Conservation (phyloP, 345 rosid species). For the Arabis hirsuta region DNA sequence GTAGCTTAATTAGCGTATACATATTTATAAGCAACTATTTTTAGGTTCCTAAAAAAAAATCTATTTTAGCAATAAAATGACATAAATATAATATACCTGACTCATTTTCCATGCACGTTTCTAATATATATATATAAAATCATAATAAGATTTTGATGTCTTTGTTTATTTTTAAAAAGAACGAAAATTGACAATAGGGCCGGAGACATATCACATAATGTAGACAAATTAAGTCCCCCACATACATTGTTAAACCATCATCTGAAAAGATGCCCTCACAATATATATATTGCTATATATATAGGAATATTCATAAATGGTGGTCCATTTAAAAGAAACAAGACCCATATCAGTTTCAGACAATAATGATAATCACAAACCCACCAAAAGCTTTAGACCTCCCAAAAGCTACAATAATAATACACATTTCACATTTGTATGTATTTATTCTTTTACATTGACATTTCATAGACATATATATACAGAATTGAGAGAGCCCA, state of each 20-base stretch:
- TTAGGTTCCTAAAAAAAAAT: neutral
- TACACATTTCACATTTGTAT: conserved; percentile 38
- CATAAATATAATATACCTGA: neutral
- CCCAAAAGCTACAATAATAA: conserved; percentile 39
- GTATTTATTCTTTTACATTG: conserved; percentile 23
- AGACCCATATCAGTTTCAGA: conserved; percentile 47
- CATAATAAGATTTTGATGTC: conserved; percentile 11
- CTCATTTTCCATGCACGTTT: conserved; percentile 28
- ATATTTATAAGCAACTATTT: neutral
- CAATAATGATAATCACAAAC: conserved; percentile 42
- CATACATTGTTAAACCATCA: conserved; percentile 38
- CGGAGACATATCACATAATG: conserved; percentile 29
- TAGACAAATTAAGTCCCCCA: conserved; percentile 34
- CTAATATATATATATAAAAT: neutral
- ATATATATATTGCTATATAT: neutral
- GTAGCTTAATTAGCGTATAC: neutral
- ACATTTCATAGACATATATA: conserved; percentile 25
- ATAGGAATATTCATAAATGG: conserved; percentile 43
- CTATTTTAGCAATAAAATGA: neutral
- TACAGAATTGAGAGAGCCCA: conserved; percentile 31
- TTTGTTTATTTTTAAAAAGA: conserved; percentile 18
- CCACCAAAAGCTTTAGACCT: conserved; percentile 42
- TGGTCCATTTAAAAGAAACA: conserved; percentile 43
- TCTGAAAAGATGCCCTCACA: conserved; percentile 42
- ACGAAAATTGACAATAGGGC: conserved; percentile 23